Conservation (phyloP, 495 filamentous ascomycete species). For the Tuber magnatum region DNA sequence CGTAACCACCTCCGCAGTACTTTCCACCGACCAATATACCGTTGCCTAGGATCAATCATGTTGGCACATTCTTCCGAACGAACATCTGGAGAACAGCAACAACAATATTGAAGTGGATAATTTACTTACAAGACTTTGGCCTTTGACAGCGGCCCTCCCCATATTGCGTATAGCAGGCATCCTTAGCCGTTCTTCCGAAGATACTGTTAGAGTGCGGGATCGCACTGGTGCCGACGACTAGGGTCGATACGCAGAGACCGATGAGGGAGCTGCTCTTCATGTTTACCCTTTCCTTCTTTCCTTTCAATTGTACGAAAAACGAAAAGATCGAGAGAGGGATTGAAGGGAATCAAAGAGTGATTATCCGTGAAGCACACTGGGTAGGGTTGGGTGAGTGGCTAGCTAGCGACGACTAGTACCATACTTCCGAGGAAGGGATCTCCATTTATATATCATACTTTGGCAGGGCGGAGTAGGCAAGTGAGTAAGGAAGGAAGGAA, state of each 20-base stretch:
- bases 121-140: neutral
- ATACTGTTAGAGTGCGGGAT: neutral
- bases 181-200: neutral
- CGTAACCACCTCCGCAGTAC: neutral
- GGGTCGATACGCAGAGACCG: neutral
- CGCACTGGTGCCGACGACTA: neutral
- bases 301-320: neutral
- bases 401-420: neutral
- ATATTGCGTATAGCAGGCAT: neutral
- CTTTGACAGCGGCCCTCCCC: neutral
- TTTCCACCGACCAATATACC: neutral
- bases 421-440: neutral
- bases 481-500: neutral
- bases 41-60: neutral
- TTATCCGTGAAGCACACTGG: neutral
- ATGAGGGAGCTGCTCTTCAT: neutral
- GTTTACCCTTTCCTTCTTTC: neutral
- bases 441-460: neutral
- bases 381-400: neutral
- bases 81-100: neutral
- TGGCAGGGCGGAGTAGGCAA: neutral
- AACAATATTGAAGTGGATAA: neutral
- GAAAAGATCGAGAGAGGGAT: neutral
- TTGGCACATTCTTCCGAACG: neutral
- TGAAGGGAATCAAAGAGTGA: neutral